Base-by-base conservation (phyloP, 208 protist genomes). In the Leishmania guyanensis region DNA sequence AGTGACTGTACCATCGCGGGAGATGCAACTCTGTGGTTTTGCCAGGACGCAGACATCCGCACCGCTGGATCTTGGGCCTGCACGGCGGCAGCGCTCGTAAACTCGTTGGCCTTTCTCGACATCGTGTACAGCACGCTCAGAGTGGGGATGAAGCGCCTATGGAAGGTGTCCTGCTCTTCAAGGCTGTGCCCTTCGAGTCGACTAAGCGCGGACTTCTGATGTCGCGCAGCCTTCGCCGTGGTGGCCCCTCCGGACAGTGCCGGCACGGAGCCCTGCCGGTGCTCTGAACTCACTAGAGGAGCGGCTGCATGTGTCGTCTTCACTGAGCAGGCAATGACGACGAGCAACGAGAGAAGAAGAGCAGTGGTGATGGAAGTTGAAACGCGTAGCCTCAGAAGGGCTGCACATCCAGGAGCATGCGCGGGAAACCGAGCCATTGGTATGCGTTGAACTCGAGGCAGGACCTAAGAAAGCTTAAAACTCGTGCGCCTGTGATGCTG, bases 121-220 rank as follows among this genome's bases (percentile, higher is more conserved):
- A 46, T 51, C 17, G 74, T 69, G 54, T 79, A 76, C 14, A 79
- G 14, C 36, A 79, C 26, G 43, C 66, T 51, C 51, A 83, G 66
- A 22, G 68, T 72, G 33, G 80, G 56, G 39, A 79, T 79, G 43
- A 58, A 51, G 22, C 54, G 48, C 46, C 43, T 74, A 29, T 39
- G 46, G 54, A 79, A 70, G 20, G 39, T 3, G 65, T 79, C 54
- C 20, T 75, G 43, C 60, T 78, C 74, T 33, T 78, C 74, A 5
- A 69, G 56, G 65, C 53, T 66, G 56, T 56, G 75, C 73, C 39
- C 58, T 71, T 48, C 65, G 58, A 78, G 50, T 14, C 36, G 73
- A 68, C 65, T 75, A 1, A 78, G 65, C 73, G 64, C 73, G 5
- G 79, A 74, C 26, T 46, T 68, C 36, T 83, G 73, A 16, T 17